phyloP scores from a whole-genome alignment of 169 alveolate genomes.

The Plasmodium blacklocki region DNA sequence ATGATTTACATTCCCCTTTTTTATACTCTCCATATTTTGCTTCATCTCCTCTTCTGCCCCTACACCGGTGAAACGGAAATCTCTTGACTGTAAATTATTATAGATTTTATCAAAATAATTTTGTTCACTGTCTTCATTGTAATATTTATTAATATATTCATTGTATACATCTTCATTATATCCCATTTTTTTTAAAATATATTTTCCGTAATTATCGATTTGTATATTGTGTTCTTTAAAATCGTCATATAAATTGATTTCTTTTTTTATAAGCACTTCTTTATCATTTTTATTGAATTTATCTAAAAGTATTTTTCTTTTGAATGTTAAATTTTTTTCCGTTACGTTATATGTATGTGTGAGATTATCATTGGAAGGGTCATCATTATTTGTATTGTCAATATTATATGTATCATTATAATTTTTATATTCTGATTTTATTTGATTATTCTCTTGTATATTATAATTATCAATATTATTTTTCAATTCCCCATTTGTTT shows the following conservation, averaged over 20 bases:
- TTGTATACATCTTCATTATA: conserved; percentile 58
- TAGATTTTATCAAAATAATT: conserved; percentile 65
- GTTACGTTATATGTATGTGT: conserved; percentile 1
- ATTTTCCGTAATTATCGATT: conserved; percentile 45
- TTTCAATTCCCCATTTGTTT: too few relatives aligned
- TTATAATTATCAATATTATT: too few relatives aligned
- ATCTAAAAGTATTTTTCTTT: conserved; percentile 54
- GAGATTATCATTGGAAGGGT: background rate
- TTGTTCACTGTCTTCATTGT: conserved; percentile 37
- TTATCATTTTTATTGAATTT: conserved; percentile 32
- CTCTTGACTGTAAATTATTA: conserved; percentile 19
- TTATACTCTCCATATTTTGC: conserved; percentile 44
- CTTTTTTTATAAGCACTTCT: conserved; percentile 38
- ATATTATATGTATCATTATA: too few relatives aligned
- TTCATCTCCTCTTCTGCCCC: conserved; percentile 75
- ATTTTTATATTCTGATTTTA: too few relatives aligned
- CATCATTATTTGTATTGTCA: too few relatives aligned
- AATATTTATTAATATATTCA: conserved; percentile 51
- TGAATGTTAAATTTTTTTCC: conserved; percentile 46
- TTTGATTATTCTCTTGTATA: too few relatives aligned
- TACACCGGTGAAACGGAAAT: conserved; percentile 68
- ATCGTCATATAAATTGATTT: conserved; percentile 62
- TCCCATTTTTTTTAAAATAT: conserved; percentile 58
- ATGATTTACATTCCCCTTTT: background rate
- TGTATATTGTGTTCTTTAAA: conserved; percentile 55